Base-by-base conservation (phyloP, 768 basidiomycete genomes). In the Xerocomellus amylosporus region DNA sequence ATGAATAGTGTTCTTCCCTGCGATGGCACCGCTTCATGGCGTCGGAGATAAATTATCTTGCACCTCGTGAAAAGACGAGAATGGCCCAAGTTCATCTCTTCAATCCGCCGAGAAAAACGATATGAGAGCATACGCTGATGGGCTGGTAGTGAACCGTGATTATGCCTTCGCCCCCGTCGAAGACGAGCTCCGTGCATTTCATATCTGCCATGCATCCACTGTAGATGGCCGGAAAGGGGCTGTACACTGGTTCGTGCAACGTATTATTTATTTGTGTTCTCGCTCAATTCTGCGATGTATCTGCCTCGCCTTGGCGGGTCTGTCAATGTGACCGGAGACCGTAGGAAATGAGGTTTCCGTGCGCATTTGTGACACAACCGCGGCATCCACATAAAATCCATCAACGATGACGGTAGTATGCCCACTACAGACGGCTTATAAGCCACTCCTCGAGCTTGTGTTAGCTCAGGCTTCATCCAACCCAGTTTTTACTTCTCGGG, bases 281-380 rank as follows among this genome's bases (percentile, higher is more conserved):
- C 49, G 46, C 40, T 49, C 19, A 49, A 61, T 51, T 52, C 48
- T 58, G 44, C 58, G 57, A 67, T 53, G 46, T 62, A 62, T 62
- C 61, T 65, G 68, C 73, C 73, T 75, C 71, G 59, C 74, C 66
- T 68, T 63, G 56, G 62, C 69, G 60, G 66, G 64, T 60, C 64
- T 63, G 67, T 58, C 58, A 69, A 64, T 64, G 67, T 66, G 56
- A 67, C 59, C 60, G 68, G 68, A 49, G 67, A 68, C 61, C 61
- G 60, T 40, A 61, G 67, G 66, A 51, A 74, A 73, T 66, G 75
- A 63, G 73, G 69, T 66, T 70, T 67, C 64, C 75, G 68, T 74
- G 74, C 68, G 66, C 66, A 55, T 64, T 65, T 63, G 68, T 68
- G 64, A 65, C 68, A 65, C 67, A 63, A 65, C 57, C 64, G 53